Conservation (phyloP, 495 filamentous ascomycete genomes). For the Thermothielavioides terrestris region DNA sequence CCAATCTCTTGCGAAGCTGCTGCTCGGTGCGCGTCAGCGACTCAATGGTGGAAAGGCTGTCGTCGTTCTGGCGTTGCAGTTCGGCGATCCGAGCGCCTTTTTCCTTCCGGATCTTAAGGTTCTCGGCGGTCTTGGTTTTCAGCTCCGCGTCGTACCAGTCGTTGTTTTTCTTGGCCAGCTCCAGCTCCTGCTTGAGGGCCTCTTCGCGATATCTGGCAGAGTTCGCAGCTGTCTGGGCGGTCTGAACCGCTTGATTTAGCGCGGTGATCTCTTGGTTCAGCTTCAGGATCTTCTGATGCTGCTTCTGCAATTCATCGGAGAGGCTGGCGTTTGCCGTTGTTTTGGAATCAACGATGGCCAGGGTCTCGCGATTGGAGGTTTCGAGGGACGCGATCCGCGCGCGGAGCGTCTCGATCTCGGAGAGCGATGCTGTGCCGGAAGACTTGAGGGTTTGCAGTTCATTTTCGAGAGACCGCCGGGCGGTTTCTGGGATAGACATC, state of each 20-base stretch:
- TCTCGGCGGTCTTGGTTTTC: slow-evolving; percentile 76
- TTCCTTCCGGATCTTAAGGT: slow-evolving; percentile 87
- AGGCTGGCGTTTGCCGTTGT: slow-evolving; percentile 77
- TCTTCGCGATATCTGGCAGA: slow-evolving; percentile 82
- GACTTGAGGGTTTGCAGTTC: slow-evolving; percentile 75
- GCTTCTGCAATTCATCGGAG: slow-evolving; percentile 72
- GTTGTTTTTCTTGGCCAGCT: slow-evolving; percentile 73
- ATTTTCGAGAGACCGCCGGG: slow-evolving; percentile 51
- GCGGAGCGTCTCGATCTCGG: slow-evolving; percentile 67
- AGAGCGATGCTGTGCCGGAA: slow-evolving; percentile 61
- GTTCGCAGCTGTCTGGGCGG: slow-evolving; percentile 64
- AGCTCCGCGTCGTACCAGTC: slow-evolving; percentile 89
- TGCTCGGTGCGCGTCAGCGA: slow-evolving; percentile 70
- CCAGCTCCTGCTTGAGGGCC: slow-evolving; percentile 77
- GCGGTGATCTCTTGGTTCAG: slow-evolving; percentile 69
- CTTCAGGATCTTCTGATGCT: slow-evolving; percentile 80
- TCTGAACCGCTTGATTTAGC: slow-evolving; percentile 73
- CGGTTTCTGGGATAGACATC: slow-evolving; percentile 24
- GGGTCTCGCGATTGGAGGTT: slow-evolving; percentile 79
- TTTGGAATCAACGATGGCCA: slow-evolving; percentile 82
- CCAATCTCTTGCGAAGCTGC: slow-evolving; percentile 65
- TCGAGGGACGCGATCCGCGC: slow-evolving; percentile 78
- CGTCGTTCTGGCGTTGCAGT: slow-evolving; percentile 81
- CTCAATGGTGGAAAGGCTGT: slow-evolving; percentile 65
- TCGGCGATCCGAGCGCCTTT: slow-evolving; percentile 79